A percentile compares a stretch with the other conserved stretches of the same genome.
These are phyloP conservation scores for Kurtzmaniella quercitrusa DNA, from an alignment of 1,139 yeast species.

Conservation along the genomic window DNA sequence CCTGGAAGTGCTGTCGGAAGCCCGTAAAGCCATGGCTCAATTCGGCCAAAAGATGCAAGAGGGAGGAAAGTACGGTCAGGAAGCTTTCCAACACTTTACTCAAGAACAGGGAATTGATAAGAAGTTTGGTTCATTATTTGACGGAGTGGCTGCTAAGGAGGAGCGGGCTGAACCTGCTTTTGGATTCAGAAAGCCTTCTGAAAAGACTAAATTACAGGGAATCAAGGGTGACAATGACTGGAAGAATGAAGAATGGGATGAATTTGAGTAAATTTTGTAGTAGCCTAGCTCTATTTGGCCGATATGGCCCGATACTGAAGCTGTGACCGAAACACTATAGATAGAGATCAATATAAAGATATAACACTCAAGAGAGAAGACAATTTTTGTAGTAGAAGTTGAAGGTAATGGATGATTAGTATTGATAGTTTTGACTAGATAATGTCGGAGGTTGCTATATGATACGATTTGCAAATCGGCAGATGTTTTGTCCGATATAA, in stretches of 20 bases:
- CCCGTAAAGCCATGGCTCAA: constrained; percentile 88
- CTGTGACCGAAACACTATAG: neutral
- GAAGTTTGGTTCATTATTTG: constrained; percentile 52
- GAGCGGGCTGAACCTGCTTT: constrained; percentile 53
- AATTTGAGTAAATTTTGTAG: constrained; percentile 21
- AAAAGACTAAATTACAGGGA: constrained; percentile 55
- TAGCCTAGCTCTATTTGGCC: neutral
- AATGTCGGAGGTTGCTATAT: too few species aligned
- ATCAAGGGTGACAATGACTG: constrained; percentile 27
- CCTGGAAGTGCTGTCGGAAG: constrained; percentile 74
- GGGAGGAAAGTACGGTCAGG: constrained; percentile 69
- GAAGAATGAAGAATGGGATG: constrained; percentile 45
- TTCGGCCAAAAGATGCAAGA: constrained; percentile 93
- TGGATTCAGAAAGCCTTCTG: constrained; percentile 60
- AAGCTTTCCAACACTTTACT: constrained; percentile 63
- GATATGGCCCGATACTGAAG: neutral
- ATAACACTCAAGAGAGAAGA: neutral
- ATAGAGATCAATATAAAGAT: neutral
- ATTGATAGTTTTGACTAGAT: too few species aligned
- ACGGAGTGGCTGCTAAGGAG: constrained; percentile 28
- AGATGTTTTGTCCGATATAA: too few species aligned
- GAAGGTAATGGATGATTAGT: too few species aligned
- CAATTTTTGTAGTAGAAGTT: too few species aligned
- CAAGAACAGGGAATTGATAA: constrained; percentile 31
- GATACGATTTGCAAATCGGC: too few species aligned